Percentiles rank a stretch among this genome's conserved stretches.
phyloP scores from a whole-genome alignment of 2,329 filamentous ascomycete genomes.

The Pestalotiopsis sp. region DNA sequence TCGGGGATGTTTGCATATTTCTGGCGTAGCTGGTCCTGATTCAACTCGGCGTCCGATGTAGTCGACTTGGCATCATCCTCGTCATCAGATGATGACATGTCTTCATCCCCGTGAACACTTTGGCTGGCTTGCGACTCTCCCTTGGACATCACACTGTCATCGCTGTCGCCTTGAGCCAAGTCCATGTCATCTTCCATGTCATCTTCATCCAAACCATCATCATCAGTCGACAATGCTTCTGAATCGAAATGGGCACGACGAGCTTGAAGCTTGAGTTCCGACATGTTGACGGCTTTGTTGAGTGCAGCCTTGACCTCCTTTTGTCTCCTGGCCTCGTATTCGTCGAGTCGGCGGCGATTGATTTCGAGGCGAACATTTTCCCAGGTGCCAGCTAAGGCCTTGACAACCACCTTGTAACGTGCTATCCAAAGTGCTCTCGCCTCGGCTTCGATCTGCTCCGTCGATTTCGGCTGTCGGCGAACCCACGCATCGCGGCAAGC shows the following conservation, averaged over 20 bases:
- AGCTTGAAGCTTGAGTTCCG: slow-evolving; percentile 68
- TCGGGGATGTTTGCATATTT: slow-evolving; percentile 70
- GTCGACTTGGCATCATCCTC: slow-evolving; percentile 57
- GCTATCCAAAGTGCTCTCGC: slow-evolving; percentile 66
- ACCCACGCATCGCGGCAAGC: slow-evolving; percentile 78
- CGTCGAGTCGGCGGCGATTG: slow-evolving; percentile 59
- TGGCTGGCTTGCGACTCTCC: slow-evolving; percentile 37
- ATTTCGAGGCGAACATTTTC: slow-evolving; percentile 65
- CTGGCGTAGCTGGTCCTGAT: slow-evolving; percentile 66
- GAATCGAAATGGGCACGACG: slow-evolving; percentile 57
- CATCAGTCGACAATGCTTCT: slow-evolving; percentile 46
- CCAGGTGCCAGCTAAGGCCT: slow-evolving; percentile 58
- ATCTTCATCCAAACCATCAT: slow-evolving; percentile 46
- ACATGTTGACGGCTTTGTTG: slow-evolving; percentile 73
- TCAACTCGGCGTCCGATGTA: slow-evolving; percentile 64
- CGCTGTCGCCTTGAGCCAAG: slow-evolving; percentile 39
- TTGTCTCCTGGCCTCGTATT: slow-evolving; percentile 68
- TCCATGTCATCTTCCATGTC: slow-evolving; percentile 49
- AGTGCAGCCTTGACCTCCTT: slow-evolving; percentile 67
- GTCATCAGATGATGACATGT: slow-evolving; percentile 66
- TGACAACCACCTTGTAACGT: slow-evolving; percentile 73
- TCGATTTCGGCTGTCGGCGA: slow-evolving; percentile 70
- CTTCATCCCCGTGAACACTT: slow-evolving; percentile 43
- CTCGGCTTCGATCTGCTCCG: slow-evolving; percentile 82
- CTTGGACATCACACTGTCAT: slow-evolving; percentile 34